Evolutionary conservation across 371 early-diverging fungal species (phyloP).

Genomic region (Basidiobolus meristosporus): DNA sequence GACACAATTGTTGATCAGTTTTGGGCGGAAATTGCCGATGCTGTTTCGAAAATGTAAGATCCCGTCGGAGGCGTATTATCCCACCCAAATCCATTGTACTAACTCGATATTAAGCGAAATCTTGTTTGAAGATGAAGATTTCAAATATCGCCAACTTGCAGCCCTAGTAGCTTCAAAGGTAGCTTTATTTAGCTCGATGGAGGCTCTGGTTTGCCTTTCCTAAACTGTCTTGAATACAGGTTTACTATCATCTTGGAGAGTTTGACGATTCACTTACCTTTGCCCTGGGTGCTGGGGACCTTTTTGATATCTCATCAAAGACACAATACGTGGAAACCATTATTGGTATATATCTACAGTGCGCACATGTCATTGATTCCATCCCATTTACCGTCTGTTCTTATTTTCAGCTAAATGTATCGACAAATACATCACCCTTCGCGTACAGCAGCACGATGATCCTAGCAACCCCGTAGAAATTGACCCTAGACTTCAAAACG

Average conservation of each 20-base stretch:
- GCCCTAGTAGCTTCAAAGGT: slow-evolving; percentile 94
- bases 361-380: neutral
- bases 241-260: slow-evolving; percentile 86
- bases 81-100: neutral
- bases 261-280: slow-evolving; percentile 85
- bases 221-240: slow-evolving; percentile 19
- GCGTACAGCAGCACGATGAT: slow-evolving; percentile 24
- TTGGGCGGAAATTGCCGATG: slow-evolving; percentile 95
- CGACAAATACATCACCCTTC: slow-evolving; percentile 76
- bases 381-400: neutral
- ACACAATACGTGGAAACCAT: slow-evolving; percentile 87
- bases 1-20: slow-evolving; percentile 77
- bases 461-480: slow-evolving; percentile 18
- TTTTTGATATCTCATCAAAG: slow-evolving; percentile 59
- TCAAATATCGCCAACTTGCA: slow-evolving; percentile 71
- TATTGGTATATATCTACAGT: slow-evolving; percentile 32
- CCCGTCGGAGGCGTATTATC: neutral
- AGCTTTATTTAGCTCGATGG: slow-evolving; percentile 2
- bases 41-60: slow-evolving; percentile 76
- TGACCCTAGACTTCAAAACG: slow-evolving; percentile 59
- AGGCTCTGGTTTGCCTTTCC: too few species aligned
- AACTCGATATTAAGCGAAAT: slow-evolving; percentile 40
- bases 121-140: slow-evolving; percentile 75
- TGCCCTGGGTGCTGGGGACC: slow-evolving; percentile 85
- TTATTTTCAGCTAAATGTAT: slow-evolving; percentile 52